phyloP scores from a whole-genome alignment of 768 basidiomycete genomes.

The Trametes villosa region DNA sequence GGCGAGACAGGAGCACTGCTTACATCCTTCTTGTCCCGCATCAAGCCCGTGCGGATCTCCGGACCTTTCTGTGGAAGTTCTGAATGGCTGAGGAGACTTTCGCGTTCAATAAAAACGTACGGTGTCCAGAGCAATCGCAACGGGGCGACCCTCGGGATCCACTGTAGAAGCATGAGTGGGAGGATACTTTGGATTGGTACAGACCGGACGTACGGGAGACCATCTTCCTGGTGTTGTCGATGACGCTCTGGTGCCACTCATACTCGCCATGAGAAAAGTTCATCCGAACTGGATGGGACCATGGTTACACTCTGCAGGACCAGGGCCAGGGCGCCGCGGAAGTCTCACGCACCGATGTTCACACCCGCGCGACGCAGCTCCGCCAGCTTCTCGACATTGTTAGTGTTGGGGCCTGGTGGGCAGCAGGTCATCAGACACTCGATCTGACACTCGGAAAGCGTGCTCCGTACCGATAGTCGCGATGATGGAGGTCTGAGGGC shows the following conservation, averaged over 20 bases:
- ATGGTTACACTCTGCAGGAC: background rate
- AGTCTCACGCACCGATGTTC: slow-evolving; percentile 81
- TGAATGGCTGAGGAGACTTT: slow-evolving; percentile 12
- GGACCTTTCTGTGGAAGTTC: slow-evolving; percentile 83
- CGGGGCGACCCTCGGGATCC: slow-evolving; percentile 80
- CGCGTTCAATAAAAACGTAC: slow-evolving; percentile 48
- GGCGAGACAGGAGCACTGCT: slow-evolving; percentile 37
- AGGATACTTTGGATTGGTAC: background rate
- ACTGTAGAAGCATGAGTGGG: slow-evolving; percentile 40
- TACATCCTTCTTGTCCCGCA: slow-evolving; percentile 86
- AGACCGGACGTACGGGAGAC: slow-evolving; percentile 60
- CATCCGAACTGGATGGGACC: slow-evolving; percentile 81
- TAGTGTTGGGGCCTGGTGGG: slow-evolving; percentile 87
- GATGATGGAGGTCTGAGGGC: slow-evolving; percentile 89
- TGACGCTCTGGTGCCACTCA: slow-evolving; percentile 98
- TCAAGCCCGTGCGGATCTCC: slow-evolving; percentile 96
- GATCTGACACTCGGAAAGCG: slow-evolving; percentile 10
- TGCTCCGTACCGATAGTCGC: slow-evolving; percentile 86
- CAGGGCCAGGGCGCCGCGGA: background rate
- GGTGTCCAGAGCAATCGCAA: slow-evolving; percentile 98
- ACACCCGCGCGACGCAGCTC: slow-evolving; percentile 91
- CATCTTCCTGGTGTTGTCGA: slow-evolving; percentile 94
- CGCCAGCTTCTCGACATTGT: slow-evolving; percentile 84
- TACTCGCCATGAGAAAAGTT: slow-evolving; percentile 99
- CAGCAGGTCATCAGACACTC: slow-evolving; percentile 18